A percentile compares a stretch with the other conserved stretches of the same genome.
These are phyloP conservation scores for Oryza glaberrima DNA, from an alignment of 176 grass and related monocot genomes.

Conservation along the genomic window DNA sequence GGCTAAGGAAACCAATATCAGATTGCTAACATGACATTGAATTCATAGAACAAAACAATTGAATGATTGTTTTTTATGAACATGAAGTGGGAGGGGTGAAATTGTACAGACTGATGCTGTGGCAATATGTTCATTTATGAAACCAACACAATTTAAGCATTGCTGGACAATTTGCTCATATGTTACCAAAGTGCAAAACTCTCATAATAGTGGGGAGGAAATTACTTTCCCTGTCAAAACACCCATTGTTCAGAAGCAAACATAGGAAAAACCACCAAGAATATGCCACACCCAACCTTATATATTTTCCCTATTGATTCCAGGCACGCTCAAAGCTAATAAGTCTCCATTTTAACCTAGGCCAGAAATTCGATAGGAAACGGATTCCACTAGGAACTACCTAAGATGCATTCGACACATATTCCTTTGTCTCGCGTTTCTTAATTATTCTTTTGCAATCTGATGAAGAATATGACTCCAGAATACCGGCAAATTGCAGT, in stretches of 20 bases:
- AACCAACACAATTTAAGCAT: not conserved
- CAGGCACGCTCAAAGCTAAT: not conserved
- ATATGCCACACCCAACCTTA: not conserved
- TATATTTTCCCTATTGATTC: not conserved
- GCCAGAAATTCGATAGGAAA: not conserved
- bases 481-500: not conserved
- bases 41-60: not conserved
- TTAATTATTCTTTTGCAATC: not conserved
- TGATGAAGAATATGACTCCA: not conserved
- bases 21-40: too few relatives aligned
- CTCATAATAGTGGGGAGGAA: not conserved
- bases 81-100: too few relatives aligned
- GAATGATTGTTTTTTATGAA: too few relatives aligned
- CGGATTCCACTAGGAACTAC: constrained; percentile 19
- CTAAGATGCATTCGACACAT: not conserved
- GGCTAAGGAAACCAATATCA: not conserved
- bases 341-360: not conserved
- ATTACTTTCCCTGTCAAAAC: not conserved
- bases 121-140: not conserved
- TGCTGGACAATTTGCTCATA: not conserved
- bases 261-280: not conserved
- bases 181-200: not conserved
- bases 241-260: not conserved
- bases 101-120: not conserved
- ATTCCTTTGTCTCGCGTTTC: not conserved